These are phyloP conservation scores for Annulohypoxylon bovei DNA, from an alignment of 495 filamentous ascomycete species.

Conservation along the genomic window DNA sequence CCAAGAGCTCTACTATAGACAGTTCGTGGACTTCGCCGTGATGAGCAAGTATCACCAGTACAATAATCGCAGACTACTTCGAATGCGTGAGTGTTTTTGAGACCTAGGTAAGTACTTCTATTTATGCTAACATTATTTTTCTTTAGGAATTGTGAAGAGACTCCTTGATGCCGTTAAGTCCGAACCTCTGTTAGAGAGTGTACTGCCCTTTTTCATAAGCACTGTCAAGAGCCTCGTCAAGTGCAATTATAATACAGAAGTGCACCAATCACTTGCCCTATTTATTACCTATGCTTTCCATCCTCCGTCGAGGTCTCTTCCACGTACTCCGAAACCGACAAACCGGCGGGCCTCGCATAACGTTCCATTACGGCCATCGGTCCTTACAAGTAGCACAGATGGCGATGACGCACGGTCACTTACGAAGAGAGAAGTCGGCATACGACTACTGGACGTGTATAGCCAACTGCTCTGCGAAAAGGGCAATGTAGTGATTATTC, in stretches of 20 bases:
- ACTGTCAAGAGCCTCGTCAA: constrained; percentile 82
- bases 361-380: constrained; percentile 46
- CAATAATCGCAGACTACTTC: constrained; percentile 81
- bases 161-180: constrained; percentile 88
- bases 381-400: constrained; percentile 39
- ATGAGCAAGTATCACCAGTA: constrained; percentile 91
- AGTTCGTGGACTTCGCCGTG: constrained; percentile 84
- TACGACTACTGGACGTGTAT: constrained; percentile 82
- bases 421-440: constrained; percentile 71
- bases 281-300: constrained; percentile 95
- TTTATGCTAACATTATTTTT: constrained; percentile 26
- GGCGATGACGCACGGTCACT: constrained; percentile 42
- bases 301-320: constrained; percentile 61
- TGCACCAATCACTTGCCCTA: constrained; percentile 85
- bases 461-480: constrained; percentile 82
- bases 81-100: constrained; percentile 81
- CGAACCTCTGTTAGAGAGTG: constrained; percentile 75
- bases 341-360: constrained; percentile 47
- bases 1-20: constrained; percentile 88
- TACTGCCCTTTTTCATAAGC: constrained; percentile 76
- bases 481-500: constrained; percentile 71
- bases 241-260: constrained; percentile 80
- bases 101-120: constrained; percentile 4
- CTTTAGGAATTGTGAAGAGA: constrained; percentile 84
- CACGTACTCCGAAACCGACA: constrained; percentile 62